Percentiles rank a stretch among this genome's conserved stretches.
These are phyloP conservation scores for Lactifluus hygrophoroides DNA, from an alignment of 768 basidiomycete genomes.

Conservation along the genomic window DNA sequence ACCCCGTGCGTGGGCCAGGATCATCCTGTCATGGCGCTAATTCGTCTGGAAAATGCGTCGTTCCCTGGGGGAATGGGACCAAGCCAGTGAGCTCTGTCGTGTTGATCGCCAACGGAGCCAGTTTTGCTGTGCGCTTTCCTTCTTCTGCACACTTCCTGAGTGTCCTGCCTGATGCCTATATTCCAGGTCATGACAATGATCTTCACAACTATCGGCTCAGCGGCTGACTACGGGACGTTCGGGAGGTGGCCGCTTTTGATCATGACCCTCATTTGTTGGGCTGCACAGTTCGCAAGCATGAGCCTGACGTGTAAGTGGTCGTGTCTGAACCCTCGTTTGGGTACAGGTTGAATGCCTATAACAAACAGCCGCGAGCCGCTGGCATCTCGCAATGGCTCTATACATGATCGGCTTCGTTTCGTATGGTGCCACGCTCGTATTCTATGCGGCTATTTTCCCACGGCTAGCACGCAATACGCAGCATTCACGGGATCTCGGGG, in stretches of 20 bases:
- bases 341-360: background rate
- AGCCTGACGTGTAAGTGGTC: slow-evolving; percentile 50
- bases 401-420: slow-evolving; percentile 75
- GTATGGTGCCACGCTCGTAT: slow-evolving; percentile 75
- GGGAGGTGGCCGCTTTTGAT: slow-evolving; percentile 72
- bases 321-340: background rate
- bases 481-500: slow-evolving; percentile 46
- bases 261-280: slow-evolving; percentile 72
- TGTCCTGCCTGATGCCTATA: background rate
- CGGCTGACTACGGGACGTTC: slow-evolving; percentile 67
- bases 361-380: slow-evolving; percentile 48
- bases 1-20: slow-evolving; percentile 60
- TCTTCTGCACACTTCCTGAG: background rate
- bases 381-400: slow-evolving; percentile 69
- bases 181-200: slow-evolving; percentile 64
- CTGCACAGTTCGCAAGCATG: slow-evolving; percentile 69
- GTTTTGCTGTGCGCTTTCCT: slow-evolving; percentile 53
- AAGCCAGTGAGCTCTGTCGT: slow-evolving; percentile 70
- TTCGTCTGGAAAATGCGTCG: slow-evolving; percentile 65
- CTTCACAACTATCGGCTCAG: slow-evolving; percentile 66
- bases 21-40: slow-evolving; percentile 51
- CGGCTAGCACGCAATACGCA: slow-evolving; percentile 72
- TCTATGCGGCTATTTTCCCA: slow-evolving; percentile 72
- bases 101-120: slow-evolving; percentile 66
- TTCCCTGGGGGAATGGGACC: slow-evolving; percentile 68